Base-by-base conservation (phyloP, 352 stramenopile species). In the Pseudoperonospora humuli region DNA sequence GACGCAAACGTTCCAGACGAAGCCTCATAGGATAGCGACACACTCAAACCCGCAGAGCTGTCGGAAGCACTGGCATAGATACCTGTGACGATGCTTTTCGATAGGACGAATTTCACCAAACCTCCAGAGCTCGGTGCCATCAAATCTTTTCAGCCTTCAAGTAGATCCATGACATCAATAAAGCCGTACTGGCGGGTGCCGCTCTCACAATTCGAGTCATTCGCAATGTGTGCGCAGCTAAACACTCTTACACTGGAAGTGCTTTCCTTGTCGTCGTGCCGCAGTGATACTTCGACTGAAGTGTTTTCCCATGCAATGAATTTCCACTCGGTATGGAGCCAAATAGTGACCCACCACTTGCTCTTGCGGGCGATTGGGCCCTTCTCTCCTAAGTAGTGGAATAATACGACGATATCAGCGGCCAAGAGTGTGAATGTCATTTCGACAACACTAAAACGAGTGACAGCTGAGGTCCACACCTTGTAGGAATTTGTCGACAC, bases 401-500 rank as follows among this genome's bases (percentile, higher is more conserved):
- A 81, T 15, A 75, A 55, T 10, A 75, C 77, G 2, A 81, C 64
- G 26, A 90, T 79, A 35, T 90, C 77, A 7, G 65, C 67, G 17
- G 72, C 77, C n/a, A 90, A 45, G 33, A 90, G 46, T 13, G 75
- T 85, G 40, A 90, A 87, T 14, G 50, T 74, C 9, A 76, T 59
- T 41, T 90, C 66, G 7, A 60, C 62, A 9, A 90, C 62, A 39
- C 70, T 87, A 56, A 70, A 83, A 7, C 71, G 71, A 19, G 78
- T 78, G 18, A 64, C 59, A 0, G 73, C 70, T 13, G 47, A 69
- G 3, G 80, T 67, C 14, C 69, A 55, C 1, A 90, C 38, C 52
- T 86, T 90, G 61, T 90, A 90, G 2, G 70, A 86, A 43, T 67
- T 60, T 2, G 77, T 85, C 11, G 67, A 70, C n/a, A 85, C 68